These are phyloP conservation scores for Middelhovenomyces tepae DNA, from an alignment of 805 yeast species.

Conservation along the genomic window DNA sequence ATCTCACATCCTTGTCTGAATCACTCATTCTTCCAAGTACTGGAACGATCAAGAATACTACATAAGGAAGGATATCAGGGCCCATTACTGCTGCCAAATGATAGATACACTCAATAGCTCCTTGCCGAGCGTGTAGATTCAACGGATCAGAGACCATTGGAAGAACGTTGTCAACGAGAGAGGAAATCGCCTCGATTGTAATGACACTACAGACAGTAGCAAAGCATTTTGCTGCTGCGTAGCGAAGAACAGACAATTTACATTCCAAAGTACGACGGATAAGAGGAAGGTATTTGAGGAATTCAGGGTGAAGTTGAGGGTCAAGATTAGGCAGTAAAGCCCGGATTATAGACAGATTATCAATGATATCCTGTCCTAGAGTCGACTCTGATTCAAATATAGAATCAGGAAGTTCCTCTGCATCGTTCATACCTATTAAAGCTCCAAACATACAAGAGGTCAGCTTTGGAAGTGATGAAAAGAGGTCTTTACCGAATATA, in stretches of 20 bases:
- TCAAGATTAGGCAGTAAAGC: constrained; percentile 61
- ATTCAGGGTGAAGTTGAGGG: constrained; percentile 34
- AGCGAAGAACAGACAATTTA: constrained; percentile 72
- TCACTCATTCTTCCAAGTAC: constrained; percentile 98
- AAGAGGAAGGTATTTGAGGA: constrained; percentile 47
- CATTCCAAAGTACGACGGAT: constrained; percentile 51
- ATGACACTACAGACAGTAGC: constrained; percentile 66
- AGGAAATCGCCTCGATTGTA: constrained; percentile 67
- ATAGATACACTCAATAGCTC: constrained; percentile 85
- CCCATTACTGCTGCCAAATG: constrained; percentile 85
- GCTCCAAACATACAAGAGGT: constrained; percentile 59
- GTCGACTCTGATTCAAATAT: constrained; percentile 26
- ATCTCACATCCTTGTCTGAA: constrained; percentile 76
- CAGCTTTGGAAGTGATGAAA: constrained; percentile 58
- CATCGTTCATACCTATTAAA: constrained; percentile 32
- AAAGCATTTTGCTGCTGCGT: constrained; percentile 82
- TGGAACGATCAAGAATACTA: constrained; percentile 92
- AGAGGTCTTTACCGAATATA: constrained; percentile 45
- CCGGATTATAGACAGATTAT: constrained; percentile 72
- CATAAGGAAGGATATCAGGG: constrained; percentile 80
- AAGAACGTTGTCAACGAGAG: constrained; percentile 64
- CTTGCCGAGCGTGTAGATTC: constrained; percentile 68
- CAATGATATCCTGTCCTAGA: constrained; percentile 74
- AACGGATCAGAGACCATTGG: constrained; percentile 78
- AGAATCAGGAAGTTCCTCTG: constrained; percentile 22